Base-by-base conservation (phyloP, 768 basidiomycete genomes). In the Serendipita vermifera region DNA sequence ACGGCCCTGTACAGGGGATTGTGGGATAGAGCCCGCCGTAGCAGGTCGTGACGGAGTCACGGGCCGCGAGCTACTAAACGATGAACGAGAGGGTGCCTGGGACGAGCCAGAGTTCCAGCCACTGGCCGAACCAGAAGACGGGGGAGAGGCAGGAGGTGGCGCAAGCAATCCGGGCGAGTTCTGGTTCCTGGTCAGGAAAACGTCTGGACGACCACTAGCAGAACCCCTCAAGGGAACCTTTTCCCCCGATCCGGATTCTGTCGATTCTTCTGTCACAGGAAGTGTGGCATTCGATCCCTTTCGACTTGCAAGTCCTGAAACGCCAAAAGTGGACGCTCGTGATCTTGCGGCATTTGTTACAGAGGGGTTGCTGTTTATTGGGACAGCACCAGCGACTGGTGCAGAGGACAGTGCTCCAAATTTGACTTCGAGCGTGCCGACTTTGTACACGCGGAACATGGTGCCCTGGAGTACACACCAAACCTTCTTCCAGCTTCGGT, bases 401-500 rank as follows among this genome's bases (percentile, higher is more conserved):
- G 58, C 39, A 61, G 62, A 9, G 41, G 48, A 11, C 59, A 55
- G 9, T 15, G 38, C 24, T 11, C 57, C 38, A 41, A 57, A 33
- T 31, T 48, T 54, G 27, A 40, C 51, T 51, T 57, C 54, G 22
- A 38, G 2, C 22, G 46, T 51, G 9, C 46, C 39, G 57, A 71
- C 78, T 59, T 76, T 76, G 67, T 87, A 90, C 57, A 97, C 75
- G 61, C 79, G 78, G 66, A 98, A 81, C 59, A 75, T 73, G n/a
- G 96, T 97, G 41, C 96, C 96, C 64, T 96, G 89, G 26, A 99
- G 70, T 63, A 93, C 86, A 65, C 89, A 87, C 61, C 92, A 75
- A 53, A 85, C 81, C 51, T 87, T 74, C 58, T 87, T 78, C 96
- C 96, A 99, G 64, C 90, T 88, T 41, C 96, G 74, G 66, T 98